Percentiles rank a stretch among this genome's conserved stretches.
These are phyloP conservation scores for Naganishia liquefaciens DNA, from an alignment of 1,284 basidiomycete species.

Conservation along the genomic window DNA sequence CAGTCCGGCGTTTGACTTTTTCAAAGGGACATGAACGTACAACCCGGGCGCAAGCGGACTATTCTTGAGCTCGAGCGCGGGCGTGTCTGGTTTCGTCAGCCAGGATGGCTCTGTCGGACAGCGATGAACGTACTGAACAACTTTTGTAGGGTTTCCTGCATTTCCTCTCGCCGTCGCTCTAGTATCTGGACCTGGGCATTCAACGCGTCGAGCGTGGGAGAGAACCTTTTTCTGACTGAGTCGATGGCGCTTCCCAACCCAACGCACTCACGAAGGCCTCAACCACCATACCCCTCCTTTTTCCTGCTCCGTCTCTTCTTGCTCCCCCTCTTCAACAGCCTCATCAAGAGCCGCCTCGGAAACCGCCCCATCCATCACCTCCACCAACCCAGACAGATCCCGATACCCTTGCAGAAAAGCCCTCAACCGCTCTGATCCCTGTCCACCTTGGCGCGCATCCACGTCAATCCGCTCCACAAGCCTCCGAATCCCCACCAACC, in stretches of 20 bases:
- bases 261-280: conserved; percentile 64
- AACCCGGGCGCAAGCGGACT: conserved; percentile 12
- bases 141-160: conserved; percentile 62
- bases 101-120: neutral
- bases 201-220: conserved; percentile 60
- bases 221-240: conserved; percentile 59
- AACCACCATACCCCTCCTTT: conserved; percentile 61
- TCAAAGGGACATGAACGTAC: conserved; percentile 18
- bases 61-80: conserved; percentile 20
- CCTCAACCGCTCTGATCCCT: conserved; percentile 41
- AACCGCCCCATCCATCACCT: conserved; percentile 57
- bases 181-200: conserved; percentile 61
- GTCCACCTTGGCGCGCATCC: conserved; percentile 16
- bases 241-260: conserved; percentile 9
- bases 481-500: conserved; percentile 42
- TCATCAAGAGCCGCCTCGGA: conserved; percentile 58
- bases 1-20: conserved; percentile 14
- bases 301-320: conserved; percentile 38
- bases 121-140: conserved; percentile 7
- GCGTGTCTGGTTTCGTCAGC: conserved; percentile 14
- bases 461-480: conserved; percentile 37
- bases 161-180: conserved; percentile 56
- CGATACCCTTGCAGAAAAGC: conserved; percentile 62
- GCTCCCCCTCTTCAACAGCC: conserved; percentile 39
- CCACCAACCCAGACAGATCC: conserved; percentile 57